Evolutionary conservation across 2,329 filamentous ascomycete species (phyloP).

Genomic region (Monosporascus sp.): DNA sequence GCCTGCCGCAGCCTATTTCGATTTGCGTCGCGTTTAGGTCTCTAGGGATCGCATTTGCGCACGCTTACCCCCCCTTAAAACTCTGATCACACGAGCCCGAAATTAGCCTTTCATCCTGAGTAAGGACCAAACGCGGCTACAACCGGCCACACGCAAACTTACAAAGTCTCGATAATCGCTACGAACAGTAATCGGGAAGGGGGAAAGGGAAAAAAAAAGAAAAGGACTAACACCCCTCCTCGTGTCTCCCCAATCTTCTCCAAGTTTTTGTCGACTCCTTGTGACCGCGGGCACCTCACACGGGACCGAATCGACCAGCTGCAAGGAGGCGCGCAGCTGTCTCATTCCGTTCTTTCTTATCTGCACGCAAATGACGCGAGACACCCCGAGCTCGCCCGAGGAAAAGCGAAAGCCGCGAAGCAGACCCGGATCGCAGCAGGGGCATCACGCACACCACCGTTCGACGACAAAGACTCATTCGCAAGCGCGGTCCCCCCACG

Average conservation of each 20-base stretch:
- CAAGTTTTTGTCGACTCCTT: not conserved
- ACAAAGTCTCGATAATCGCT: not conserved
- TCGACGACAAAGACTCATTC: slow-evolving; percentile 6
- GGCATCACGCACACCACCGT: slow-evolving; percentile 8
- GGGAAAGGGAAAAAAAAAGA: not conserved
- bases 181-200: not conserved
- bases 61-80: not conserved
- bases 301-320: not conserved
- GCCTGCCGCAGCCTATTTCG: not conserved
- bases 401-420: slow-evolving; percentile 19
- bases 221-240: not conserved
- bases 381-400: slow-evolving; percentile 22
- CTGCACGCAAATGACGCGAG: slow-evolving; percentile 22
- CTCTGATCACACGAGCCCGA: not conserved
- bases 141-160: not conserved
- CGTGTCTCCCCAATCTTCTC: not conserved
- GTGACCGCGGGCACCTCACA: not conserved
- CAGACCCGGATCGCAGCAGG: slow-evolving; percentile 19
- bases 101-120: not conserved
- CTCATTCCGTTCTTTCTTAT: not conserved
- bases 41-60: not conserved
- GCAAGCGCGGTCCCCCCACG: slow-evolving; percentile 17
- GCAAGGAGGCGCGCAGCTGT: not conserved
- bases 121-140: not conserved
- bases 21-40: not conserved